phyloP scores from a whole-genome alignment of 805 yeast species.

The Ogataea siamensis region DNA sequence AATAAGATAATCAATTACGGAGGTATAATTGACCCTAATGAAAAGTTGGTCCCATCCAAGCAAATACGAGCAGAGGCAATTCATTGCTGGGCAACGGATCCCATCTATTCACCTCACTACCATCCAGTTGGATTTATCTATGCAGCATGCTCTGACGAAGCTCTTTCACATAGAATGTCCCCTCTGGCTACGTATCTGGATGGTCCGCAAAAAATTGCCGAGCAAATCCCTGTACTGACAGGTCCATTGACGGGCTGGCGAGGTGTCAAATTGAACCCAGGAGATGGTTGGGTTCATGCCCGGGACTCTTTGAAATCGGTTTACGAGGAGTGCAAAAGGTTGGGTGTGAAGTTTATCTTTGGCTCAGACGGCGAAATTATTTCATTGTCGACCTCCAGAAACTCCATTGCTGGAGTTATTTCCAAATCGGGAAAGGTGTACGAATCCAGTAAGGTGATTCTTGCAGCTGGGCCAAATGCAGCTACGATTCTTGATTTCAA shows the following conservation, averaged over 20 bases:
- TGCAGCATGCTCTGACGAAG: constrained; percentile 29
- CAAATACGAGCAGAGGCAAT: constrained; percentile 7
- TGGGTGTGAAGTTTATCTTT: constrained; percentile 23
- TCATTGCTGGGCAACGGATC: constrained; percentile 8
- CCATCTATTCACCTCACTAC: constrained; percentile 9
- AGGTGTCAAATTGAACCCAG: constrained; percentile 25
- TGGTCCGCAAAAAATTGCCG: constrained; percentile 20
- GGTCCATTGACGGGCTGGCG: constrained; percentile 11
- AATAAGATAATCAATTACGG: constrained; percentile 12
- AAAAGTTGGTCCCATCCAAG: not conserved
- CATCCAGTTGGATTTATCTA: constrained; percentile 14
- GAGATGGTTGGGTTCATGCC: constrained; percentile 33
- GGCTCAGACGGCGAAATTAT: constrained; percentile 14
- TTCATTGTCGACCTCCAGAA: constrained; percentile 4
- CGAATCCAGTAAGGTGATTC: constrained; percentile 32
- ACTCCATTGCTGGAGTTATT: constrained; percentile 6
- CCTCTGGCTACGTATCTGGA: constrained; percentile 25
- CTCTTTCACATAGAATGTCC: constrained; percentile 22
- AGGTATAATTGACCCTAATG: constrained; percentile 3
- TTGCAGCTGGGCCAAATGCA: constrained; percentile 40
- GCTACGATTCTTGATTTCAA: constrained; percentile 33
- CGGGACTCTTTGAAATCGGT: constrained; percentile 29
- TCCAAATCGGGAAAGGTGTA: constrained; percentile 29
- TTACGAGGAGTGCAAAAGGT: constrained; percentile 16
- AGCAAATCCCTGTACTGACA: constrained; percentile 12